Percentiles rank a stretch among this genome's conserved stretches.
phyloP scores from a whole-genome alignment of 1,284 basidiomycete species.

The Chalciporus sp. region DNA sequence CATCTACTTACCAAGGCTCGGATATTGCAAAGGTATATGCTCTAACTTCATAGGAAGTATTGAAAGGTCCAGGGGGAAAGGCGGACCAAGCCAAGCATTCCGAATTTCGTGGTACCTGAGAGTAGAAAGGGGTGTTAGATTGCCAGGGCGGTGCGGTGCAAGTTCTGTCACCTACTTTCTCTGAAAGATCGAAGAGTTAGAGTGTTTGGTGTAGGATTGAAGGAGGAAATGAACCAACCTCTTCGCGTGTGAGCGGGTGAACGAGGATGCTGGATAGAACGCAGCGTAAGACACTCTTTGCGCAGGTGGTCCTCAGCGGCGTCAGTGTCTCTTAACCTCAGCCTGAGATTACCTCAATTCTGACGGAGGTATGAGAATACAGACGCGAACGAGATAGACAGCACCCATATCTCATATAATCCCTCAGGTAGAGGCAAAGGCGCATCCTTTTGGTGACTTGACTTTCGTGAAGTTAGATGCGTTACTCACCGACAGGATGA shows the following conservation, averaged over 20 bases:
- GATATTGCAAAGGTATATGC: conserved; percentile 68
- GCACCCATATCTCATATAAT: conserved; percentile 79
- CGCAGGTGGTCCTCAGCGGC: not conserved
- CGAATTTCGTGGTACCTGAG: conserved; percentile 65
- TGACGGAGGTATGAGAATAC: conserved; percentile 74
- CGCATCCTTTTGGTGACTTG: not conserved
- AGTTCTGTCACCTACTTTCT: conserved; percentile 32
- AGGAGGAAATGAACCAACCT: conserved; percentile 43
- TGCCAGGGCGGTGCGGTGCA: not conserved
- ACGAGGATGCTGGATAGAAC: conserved; percentile 54
- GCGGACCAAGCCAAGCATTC: conserved; percentile 70
- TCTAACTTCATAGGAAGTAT: conserved; percentile 51
- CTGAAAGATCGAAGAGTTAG: conserved; percentile 21
- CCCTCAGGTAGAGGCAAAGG: conserved; percentile 40
- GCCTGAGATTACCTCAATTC: conserved; percentile 69
- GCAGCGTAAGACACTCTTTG: not conserved
- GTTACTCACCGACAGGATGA: conserved; percentile 67
- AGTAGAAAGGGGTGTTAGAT: not conserved
- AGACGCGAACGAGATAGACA: conserved; percentile 67
- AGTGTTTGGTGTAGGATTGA: not conserved
- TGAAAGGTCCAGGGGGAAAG: conserved; percentile 65
- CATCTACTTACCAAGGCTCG: conserved; percentile 56
- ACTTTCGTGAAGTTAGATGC: not conserved
- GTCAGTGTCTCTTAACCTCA: too few species aligned
- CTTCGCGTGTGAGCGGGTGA: conserved; percentile 69